phyloP scores from a whole-genome alignment of 495 filamentous ascomycete species.

The Penicillium egyptiacum region DNA sequence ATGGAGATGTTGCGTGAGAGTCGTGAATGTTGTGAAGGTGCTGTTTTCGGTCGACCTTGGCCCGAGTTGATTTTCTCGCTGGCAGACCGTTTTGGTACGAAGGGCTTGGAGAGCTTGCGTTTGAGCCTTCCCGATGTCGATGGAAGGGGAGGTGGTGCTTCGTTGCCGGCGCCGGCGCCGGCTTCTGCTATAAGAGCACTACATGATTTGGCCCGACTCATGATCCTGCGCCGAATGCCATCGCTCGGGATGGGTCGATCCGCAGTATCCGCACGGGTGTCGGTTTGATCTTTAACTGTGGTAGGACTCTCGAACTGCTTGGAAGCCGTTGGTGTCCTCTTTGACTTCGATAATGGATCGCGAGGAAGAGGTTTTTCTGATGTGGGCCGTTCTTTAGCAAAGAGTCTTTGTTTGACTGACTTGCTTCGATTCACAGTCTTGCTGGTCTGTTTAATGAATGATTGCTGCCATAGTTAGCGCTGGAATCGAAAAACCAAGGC shows the following conservation, averaged over 20 bases:
- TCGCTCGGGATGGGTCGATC: slow-evolving; percentile 5
- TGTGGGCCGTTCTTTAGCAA: slow-evolving; percentile 19
- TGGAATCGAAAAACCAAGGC: background rate
- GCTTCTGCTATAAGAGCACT: slow-evolving; percentile 23
- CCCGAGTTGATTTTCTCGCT: slow-evolving; percentile 20
- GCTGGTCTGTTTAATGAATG: slow-evolving; percentile 21
- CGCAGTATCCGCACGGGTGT: background rate
- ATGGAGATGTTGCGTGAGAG: slow-evolving; percentile 30
- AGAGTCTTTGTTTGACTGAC: slow-evolving; percentile 28
- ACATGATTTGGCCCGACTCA: slow-evolving; percentile 29
- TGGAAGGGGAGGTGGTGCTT: slow-evolving; percentile 19
- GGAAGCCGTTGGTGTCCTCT: slow-evolving; percentile 6
- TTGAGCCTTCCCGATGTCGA: slow-evolving; percentile 26
- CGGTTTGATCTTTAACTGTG: slow-evolving; percentile 23
- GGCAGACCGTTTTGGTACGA: slow-evolving; percentile 26
- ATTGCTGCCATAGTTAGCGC: slow-evolving; percentile 23
- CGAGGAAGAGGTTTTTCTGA: slow-evolving; percentile 40
- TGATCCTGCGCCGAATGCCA: slow-evolving; percentile 10
- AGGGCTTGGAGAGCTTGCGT: slow-evolving; percentile 34
- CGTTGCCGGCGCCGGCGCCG: slow-evolving; percentile 7
- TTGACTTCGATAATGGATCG: slow-evolving; percentile 28
- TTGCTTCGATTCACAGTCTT: slow-evolving; percentile 15
- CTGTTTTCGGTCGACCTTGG: slow-evolving; percentile 29
- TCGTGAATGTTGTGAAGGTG: slow-evolving; percentile 29
- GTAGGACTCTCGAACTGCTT: slow-evolving; percentile 14